These are phyloP conservation scores for Phylloporus scabripes DNA, from an alignment of 768 basidiomycete species.

Conservation along the genomic window DNA sequence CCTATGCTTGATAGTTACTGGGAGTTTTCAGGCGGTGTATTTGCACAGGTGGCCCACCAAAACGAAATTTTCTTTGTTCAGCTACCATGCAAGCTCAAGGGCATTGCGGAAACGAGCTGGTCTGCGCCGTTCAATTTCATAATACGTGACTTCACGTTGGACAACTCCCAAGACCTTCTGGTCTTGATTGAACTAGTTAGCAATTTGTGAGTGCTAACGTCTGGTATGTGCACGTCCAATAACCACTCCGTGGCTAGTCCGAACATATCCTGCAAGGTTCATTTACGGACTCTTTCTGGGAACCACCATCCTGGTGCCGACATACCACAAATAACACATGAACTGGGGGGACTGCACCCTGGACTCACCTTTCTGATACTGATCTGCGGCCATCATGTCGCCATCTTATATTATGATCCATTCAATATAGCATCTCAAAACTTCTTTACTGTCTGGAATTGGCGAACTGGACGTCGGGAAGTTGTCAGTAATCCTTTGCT, in stretches of 20 bases:
- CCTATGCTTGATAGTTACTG: conserved; percentile 21
- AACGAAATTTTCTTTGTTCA: conserved; percentile 21
- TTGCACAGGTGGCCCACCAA: conserved; percentile 23
- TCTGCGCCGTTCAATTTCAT: background rate
- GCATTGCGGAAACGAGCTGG: conserved; percentile 27
- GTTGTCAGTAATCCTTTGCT: conserved; percentile 21
- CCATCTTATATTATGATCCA: conserved; percentile 22
- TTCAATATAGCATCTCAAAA: background rate
- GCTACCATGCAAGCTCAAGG: conserved; percentile 29
- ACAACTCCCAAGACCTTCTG: no score
- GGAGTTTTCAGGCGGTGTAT: conserved; percentile 34
- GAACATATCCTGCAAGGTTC: no score
- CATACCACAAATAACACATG: no score
- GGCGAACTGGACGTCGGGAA: conserved; percentile 5
- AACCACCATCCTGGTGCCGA: no score
- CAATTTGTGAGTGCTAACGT: no score
- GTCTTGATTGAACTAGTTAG: no score
- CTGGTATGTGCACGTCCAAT: no score
- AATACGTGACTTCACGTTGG: no score
- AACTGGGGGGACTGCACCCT: no score
- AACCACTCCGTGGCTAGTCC: no score
- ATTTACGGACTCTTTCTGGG: no score
- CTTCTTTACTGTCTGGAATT: conserved; percentile 25
- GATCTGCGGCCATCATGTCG: conserved; percentile 29
- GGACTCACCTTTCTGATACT: conserved; percentile 24